Evolutionary conservation across 2,329 filamentous ascomycete genomes (phyloP).

Genomic region (Teratosphaeria viscida): DNA sequence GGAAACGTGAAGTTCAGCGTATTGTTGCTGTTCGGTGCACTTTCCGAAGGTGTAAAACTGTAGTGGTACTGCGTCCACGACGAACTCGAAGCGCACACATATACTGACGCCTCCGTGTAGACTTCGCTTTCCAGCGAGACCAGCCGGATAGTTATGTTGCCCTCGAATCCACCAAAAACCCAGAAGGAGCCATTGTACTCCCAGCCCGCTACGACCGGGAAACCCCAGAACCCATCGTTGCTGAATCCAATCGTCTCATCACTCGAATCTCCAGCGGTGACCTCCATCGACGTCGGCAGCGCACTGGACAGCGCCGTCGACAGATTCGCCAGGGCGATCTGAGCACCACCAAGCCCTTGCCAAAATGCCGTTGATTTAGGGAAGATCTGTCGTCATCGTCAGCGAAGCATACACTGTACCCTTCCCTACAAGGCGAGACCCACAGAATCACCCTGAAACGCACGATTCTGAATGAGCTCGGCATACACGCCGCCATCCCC

Average conservation of each 20-base stretch:
- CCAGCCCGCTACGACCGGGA: conserved; percentile 17
- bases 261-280: conserved; percentile 20
- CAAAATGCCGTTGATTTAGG: conserved; percentile 29
- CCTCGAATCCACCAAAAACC: conserved; percentile 22
- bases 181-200: conserved; percentile 28
- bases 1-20: conserved; percentile 41
- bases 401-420: conserved; percentile 6
- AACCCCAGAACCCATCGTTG: conserved; percentile 32
- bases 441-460: conserved; percentile 46
- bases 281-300: conserved; percentile 42
- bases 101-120: conserved; percentile 14
- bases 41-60: conserved; percentile 16
- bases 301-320: conserved; percentile 42
- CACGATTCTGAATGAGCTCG: conserved; percentile 59
- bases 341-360: conserved; percentile 43
- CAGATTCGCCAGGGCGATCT: conserved; percentile 38
- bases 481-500: conserved; percentile 65
- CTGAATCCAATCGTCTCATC: conserved; percentile 30
- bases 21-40: conserved; percentile 40
- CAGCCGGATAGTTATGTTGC: conserved; percentile 26
- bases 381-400: conserved; percentile 6
- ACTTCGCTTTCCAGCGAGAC: conserved; percentile 32
- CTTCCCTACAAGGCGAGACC: conserved; percentile 22
- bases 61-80: conserved; percentile 25
- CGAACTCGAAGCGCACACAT: conserved; percentile 13